phyloP scores from a whole-genome alignment of 208 protist species.

The Acanthamoeba lenticulata region DNA sequence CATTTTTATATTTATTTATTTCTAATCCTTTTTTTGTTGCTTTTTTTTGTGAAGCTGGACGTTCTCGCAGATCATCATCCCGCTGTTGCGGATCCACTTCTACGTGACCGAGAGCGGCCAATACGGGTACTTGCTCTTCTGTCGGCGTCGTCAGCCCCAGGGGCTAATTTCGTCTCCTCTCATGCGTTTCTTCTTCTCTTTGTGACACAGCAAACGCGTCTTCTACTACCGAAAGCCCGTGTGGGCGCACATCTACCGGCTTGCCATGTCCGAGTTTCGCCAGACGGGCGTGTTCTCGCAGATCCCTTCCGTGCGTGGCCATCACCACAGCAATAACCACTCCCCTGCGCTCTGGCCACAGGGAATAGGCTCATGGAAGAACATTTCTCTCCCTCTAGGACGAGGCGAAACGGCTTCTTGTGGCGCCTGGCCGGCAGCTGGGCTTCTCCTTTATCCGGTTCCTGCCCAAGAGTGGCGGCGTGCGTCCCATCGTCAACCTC shows the following conservation, averaged over 20 bases:
- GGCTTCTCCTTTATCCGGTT: constrained; percentile 65
- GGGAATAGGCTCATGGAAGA: no score
- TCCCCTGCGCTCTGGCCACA: no score
- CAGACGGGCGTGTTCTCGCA: background rate
- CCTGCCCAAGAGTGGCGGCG: constrained; percentile 59
- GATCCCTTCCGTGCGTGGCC: background rate
- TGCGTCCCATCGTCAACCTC: constrained; percentile 62
- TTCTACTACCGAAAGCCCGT: constrained; percentile 69
- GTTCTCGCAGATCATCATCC: constrained; percentile 18
- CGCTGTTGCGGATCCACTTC: constrained; percentile 58
- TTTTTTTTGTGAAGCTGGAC: background rate
- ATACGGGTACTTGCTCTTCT: background rate
- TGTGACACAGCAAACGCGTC: constrained; percentile 22
- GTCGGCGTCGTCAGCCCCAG: background rate
- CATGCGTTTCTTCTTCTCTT: background rate
- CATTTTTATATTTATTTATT: background rate
- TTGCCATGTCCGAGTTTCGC: constrained; percentile 56
- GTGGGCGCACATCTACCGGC: constrained; percentile 52
- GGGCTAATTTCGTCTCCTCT: no score
- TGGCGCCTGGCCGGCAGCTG: background rate
- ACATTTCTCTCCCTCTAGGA: background rate
- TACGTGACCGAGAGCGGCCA: constrained; percentile 63
- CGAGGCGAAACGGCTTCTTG: background rate
- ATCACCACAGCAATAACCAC: background rate
- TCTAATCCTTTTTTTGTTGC: background rate